Evolutionary conservation across 2,329 filamentous ascomycete genomes (phyloP).

Genomic region (Lachnellula suecica): DNA sequence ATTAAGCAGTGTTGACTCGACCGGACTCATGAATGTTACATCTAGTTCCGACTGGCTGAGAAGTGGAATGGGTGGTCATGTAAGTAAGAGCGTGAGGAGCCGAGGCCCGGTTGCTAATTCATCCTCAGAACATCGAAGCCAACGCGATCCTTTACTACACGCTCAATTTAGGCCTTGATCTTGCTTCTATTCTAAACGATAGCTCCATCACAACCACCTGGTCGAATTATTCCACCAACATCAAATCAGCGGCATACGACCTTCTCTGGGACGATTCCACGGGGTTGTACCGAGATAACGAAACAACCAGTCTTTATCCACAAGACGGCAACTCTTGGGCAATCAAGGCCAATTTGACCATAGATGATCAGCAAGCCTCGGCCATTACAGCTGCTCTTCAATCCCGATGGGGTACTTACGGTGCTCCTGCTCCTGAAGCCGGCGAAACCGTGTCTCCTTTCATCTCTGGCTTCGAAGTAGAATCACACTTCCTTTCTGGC

Average conservation of each 20-base stretch:
- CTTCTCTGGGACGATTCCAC: conserved; percentile 31
- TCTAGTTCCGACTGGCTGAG: conserved; percentile 23
- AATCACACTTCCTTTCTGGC: conserved; percentile 45
- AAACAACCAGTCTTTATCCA: conserved; percentile 52
- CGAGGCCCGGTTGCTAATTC: neutral
- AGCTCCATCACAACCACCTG: neutral
- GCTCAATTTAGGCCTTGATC: conserved; percentile 46
- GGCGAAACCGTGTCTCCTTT: conserved; percentile 44
- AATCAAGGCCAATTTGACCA: conserved; percentile 35
- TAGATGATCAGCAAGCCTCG: conserved; percentile 38
- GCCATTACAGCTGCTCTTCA: conserved; percentile 27
- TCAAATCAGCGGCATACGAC: neutral
- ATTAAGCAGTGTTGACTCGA: conserved; percentile 38
- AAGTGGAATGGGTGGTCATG: conserved; percentile 26
- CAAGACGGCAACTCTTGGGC: conserved; percentile 59
- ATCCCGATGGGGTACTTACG: conserved; percentile 37
- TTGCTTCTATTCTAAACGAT: conserved; percentile 34
- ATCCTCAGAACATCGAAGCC: conserved; percentile 20
- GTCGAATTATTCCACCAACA: neutral
- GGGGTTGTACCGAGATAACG: conserved; percentile 49
- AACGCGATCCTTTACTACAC: conserved; percentile 40
- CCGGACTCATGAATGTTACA: conserved; percentile 30
- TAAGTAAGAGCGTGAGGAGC: too few relatives aligned
- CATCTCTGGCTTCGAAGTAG: conserved; percentile 45
- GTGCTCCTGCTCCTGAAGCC: conserved; percentile 44